A percentile compares a stretch with the other conserved stretches of the same genome.
Evolutionary conservation across 495 filamentous ascomycete genomes (phyloP).

Genomic region (Evansstolkia leycettana): DNA sequence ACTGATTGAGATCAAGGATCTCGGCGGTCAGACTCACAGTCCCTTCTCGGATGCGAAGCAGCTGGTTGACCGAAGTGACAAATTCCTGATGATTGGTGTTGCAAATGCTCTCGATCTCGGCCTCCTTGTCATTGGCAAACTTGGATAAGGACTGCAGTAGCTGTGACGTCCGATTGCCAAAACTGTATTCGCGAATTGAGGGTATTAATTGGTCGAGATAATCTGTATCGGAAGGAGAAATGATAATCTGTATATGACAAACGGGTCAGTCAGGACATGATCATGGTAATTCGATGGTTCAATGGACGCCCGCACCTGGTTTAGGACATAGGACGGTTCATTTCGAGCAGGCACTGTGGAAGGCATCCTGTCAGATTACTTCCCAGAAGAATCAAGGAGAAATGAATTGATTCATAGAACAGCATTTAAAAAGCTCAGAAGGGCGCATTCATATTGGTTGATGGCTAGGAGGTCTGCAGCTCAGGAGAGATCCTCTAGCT

Average conservation of each 20-base stretch:
- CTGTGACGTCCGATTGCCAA: slow-evolving; percentile 56
- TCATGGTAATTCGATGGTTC: slow-evolving; percentile 3
- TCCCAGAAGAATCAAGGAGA: not conserved
- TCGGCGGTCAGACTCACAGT: slow-evolving; percentile 81
- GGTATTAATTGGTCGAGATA: slow-evolving; percentile 93
- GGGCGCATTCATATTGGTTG: no score
- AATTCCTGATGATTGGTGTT: slow-evolving; percentile 96
- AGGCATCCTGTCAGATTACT: slow-evolving; percentile 11
- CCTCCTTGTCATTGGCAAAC: slow-evolving; percentile 75
- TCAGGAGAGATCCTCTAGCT: no score
- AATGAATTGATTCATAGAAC: no score
- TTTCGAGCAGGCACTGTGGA: slow-evolving; percentile 16
- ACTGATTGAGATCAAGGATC: slow-evolving; percentile 83
- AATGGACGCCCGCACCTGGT: slow-evolving; percentile 29
- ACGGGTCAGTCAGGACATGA: no score
- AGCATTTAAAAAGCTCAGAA: no score
- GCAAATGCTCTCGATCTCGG: slow-evolving; percentile 89
- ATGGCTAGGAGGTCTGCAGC: no score
- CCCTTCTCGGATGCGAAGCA: slow-evolving; percentile 80
- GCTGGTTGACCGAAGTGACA: slow-evolving; percentile 79
- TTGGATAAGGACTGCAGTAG: slow-evolving; percentile 67
- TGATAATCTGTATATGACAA: slow-evolving; percentile 73
- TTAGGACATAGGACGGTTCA: slow-evolving; percentile 27
- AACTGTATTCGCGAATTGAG: slow-evolving; percentile 77
- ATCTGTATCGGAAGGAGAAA: slow-evolving; percentile 81